Evolutionary conservation across 257 asterid genomes (phyloP).

Genomic region (Primulina tabacum): DNA sequence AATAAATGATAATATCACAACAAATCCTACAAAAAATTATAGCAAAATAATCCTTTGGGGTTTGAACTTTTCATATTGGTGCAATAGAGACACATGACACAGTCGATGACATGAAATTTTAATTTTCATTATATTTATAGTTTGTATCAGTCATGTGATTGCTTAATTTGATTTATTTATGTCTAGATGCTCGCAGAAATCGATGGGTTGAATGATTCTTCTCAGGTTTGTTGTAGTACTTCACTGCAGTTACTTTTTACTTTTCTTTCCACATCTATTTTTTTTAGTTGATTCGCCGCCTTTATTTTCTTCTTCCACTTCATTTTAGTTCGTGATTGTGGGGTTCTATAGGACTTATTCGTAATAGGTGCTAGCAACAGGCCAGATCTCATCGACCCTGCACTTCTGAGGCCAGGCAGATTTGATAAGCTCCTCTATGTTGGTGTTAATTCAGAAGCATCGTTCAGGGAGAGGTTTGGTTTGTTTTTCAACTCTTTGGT

Average conservation of each 20-base stretch:
- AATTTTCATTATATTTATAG: not conserved
- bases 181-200: slow-evolving; percentile 95
- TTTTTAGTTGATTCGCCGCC: not conserved
- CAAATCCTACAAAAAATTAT: too few relatives aligned
- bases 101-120: not conserved
- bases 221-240: slow-evolving; percentile 55
- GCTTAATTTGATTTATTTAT: slow-evolving; percentile 25
- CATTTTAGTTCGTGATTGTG: slow-evolving; percentile 4
- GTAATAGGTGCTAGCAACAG: slow-evolving; percentile 98
- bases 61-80: too few relatives aligned
- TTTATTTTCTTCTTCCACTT: not conserved
- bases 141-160: not conserved
- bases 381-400: slow-evolving; percentile 96
- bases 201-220: slow-evolving; percentile 86
- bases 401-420: slow-evolving; percentile 98
- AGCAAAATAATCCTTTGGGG: too few relatives aligned
- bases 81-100: too few relatives aligned
- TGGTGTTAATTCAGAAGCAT: slow-evolving; percentile 92
- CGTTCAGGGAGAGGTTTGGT: slow-evolving; percentile 84
- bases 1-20: too few relatives aligned
- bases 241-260: not conserved
- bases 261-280: slow-evolving; percentile 13
- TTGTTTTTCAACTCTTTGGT: slow-evolving; percentile 11
- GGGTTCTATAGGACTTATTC: slow-evolving; percentile 68
- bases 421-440: slow-evolving; percentile 98